phyloP scores from a whole-genome alignment of 1,139 yeast species.

The Nakaseomyces nivariensis region DNA sequence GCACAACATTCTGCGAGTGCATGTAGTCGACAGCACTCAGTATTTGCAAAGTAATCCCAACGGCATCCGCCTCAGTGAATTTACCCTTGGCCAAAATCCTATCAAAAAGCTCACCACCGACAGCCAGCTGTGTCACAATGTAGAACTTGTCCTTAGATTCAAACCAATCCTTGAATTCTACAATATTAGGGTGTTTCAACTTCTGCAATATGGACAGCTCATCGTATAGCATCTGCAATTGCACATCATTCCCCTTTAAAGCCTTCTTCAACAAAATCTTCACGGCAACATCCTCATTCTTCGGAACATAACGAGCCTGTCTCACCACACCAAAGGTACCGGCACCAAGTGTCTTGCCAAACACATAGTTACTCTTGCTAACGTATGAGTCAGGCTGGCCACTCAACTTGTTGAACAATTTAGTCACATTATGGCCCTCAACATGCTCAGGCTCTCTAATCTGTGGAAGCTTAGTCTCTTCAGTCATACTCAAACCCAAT shows the following conservation, averaged over 20 bases:
- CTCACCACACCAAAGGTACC: constrained; percentile 89
- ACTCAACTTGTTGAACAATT: constrained; percentile 39
- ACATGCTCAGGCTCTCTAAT: constrained; percentile 7
- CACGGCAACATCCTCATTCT: constrained; percentile 71
- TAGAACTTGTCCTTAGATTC: constrained; percentile 73
- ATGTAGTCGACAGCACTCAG: constrained; percentile 66
- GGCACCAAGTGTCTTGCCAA: constrained; percentile 79
- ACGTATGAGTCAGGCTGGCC: constrained; percentile 70
- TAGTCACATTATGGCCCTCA: constrained; percentile 24
- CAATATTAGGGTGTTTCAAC: constrained; percentile 71
- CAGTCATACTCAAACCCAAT: background rate
- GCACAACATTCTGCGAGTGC: constrained; percentile 69
- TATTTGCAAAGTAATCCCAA: constrained; percentile 55
- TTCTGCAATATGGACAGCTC: constrained; percentile 61
- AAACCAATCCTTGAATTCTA: constrained; percentile 78
- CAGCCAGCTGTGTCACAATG: constrained; percentile 67
- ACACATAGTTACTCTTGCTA: constrained; percentile 54
- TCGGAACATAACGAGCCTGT: constrained; percentile 50
- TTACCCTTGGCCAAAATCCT: constrained; percentile 66
- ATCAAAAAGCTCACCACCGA: constrained; percentile 88
- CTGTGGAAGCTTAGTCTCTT: background rate
- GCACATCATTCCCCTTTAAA: constrained; percentile 56
- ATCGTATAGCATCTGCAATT: constrained; percentile 49
- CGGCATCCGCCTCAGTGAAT: constrained; percentile 81
- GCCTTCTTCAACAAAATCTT: constrained; percentile 78